Evolutionary conservation across 2,329 filamentous ascomycete species (phyloP), one percentile per base, ranked within the genome.

Genomic region (Claviceps humidiphila): DNA sequence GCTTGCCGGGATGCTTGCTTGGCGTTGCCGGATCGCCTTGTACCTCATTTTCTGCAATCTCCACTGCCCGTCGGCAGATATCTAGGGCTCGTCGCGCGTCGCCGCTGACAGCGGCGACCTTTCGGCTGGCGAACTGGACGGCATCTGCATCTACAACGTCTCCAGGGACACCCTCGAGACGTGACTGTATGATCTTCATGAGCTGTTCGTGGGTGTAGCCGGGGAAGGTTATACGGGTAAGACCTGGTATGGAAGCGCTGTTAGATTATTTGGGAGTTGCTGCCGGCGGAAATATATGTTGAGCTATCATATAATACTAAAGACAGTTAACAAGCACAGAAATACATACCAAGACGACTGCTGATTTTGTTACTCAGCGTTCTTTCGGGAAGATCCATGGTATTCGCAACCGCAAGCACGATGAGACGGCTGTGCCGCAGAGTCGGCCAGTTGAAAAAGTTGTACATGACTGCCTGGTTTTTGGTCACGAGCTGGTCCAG

Each of bases 401-500:
- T 98, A 68, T 98, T 98, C 50, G 93, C 94, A 17, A 98, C 93
- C 11, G 94, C 94, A 6, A 98, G 80, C 6, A 98, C 94, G 66
- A 98, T 96, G 45, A 98, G 76, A 48, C 90, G 82, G 51, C 89
- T 95, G 68, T 98, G 90, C 49, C 87, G 81, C 51, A 97, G 74
- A 11, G 88, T 87, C 4, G 93, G 93, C 93, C 93, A 98, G 64
- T 98, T 98, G 78, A 98, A 98, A 68, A 98, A 98, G 68, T 98
- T 98, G 72, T 98, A 98, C 93, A 98, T 98, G 69, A 98, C 93
- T n/a, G 88, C 91, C 67, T 98, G 94, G 62, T 95, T 97, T 64
- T 91, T 93, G 13, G 93, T 98, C 5, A 98, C 94, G 7, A 98
- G 79, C 69, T 98, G 93, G 65, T 98, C 93, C 47, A 98, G 77